These are phyloP conservation scores for Pythium dissimile DNA, from an alignment of 352 stramenopile species.

Conservation along the genomic window DNA sequence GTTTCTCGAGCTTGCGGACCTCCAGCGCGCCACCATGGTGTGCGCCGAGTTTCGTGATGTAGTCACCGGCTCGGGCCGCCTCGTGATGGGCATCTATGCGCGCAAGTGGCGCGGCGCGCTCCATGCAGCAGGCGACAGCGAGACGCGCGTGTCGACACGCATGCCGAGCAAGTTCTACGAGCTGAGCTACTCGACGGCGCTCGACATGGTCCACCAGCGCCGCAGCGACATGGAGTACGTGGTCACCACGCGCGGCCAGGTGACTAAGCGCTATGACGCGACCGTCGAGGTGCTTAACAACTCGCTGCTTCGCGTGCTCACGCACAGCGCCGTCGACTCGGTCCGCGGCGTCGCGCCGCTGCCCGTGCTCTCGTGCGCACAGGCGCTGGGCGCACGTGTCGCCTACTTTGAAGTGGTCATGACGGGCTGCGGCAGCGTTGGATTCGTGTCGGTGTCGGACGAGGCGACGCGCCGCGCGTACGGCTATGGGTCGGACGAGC, in stretches of 20 bases:
- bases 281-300: slow-evolving; percentile 68
- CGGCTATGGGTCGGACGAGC: slow-evolving; percentile 77
- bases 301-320: slow-evolving; percentile 81
- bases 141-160: slow-evolving; percentile 13
- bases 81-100: slow-evolving; percentile 58
- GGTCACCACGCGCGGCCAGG: slow-evolving; percentile 59
- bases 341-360: slow-evolving; percentile 53
- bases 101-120: slow-evolving; percentile 44
- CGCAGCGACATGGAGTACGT: slow-evolving; percentile 25
- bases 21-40: slow-evolving; percentile 39
- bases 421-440: slow-evolving; percentile 72
- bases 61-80: slow-evolving; percentile 32
- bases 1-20: slow-evolving; percentile 56
- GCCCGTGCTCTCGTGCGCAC: slow-evolving; percentile 47
- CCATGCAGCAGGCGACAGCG: not conserved
- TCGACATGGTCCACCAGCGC: slow-evolving; percentile 42
- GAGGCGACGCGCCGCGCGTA: slow-evolving; percentile 48
- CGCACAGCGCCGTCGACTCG: slow-evolving; percentile 65
- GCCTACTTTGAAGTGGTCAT: slow-evolving; percentile 80
- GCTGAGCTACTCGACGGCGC: slow-evolving; percentile 21
- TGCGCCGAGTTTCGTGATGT: slow-evolving; percentile 62
- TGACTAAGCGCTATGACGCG: slow-evolving; percentile 34
- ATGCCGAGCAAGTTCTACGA: slow-evolving; percentile 37
- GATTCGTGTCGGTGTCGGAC: slow-evolving; percentile 66
- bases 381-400: slow-evolving; percentile 46